A percentile compares a stretch with the other conserved stretches of the same genome.
These are phyloP conservation scores for Albatrellus ellisii DNA, from an alignment of 768 basidiomycete genomes.

Conservation along the genomic window DNA sequence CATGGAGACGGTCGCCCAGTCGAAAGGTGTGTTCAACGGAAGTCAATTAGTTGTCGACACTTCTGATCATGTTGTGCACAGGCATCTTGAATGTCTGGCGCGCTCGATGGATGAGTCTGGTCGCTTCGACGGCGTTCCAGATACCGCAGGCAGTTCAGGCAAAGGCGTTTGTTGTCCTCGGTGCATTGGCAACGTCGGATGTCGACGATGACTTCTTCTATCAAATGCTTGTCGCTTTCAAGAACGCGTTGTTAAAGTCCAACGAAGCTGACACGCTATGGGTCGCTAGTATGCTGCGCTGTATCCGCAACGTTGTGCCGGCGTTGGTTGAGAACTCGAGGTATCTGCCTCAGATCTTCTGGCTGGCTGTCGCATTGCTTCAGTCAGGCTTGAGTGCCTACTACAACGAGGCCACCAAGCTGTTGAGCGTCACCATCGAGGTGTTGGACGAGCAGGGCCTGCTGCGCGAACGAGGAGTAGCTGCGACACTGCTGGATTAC, in stretches of 20 bases:
- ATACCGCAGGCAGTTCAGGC: slow-evolving; percentile 80
- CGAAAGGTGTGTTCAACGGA: slow-evolving; percentile 36
- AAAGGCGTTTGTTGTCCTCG: slow-evolving; percentile 74
- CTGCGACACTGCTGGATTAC: slow-evolving; percentile 46
- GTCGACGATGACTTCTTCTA: slow-evolving; percentile 91
- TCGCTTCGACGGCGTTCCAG: slow-evolving; percentile 84
- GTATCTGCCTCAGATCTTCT: slow-evolving; percentile 68
- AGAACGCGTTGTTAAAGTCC: slow-evolving; percentile 53
- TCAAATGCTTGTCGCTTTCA: slow-evolving; percentile 84
- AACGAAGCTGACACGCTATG: slow-evolving; percentile 56
- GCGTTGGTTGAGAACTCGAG: slow-evolving; percentile 55
- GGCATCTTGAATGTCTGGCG: slow-evolving; percentile 81
- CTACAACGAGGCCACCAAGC: slow-evolving; percentile 52
- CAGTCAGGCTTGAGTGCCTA: slow-evolving; percentile 64
- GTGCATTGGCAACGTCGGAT: slow-evolving; percentile 68
- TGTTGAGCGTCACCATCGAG: slow-evolving; percentile 54
- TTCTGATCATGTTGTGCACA: slow-evolving; percentile 18
- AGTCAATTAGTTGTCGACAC: neutral
- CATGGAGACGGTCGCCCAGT: slow-evolving; percentile 51
- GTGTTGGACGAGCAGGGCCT: slow-evolving; percentile 46
- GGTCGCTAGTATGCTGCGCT: slow-evolving; percentile 81
- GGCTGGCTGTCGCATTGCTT: slow-evolving; percentile 77
- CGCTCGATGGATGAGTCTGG: slow-evolving; percentile 86
- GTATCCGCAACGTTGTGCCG: slow-evolving; percentile 67
- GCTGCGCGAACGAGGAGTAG: slow-evolving; percentile 41